Percentiles rank a stretch among this genome's conserved stretches.
phyloP scores from a whole-genome alignment of 1,284 basidiomycete genomes.

The Limonomyces culmigenus region DNA sequence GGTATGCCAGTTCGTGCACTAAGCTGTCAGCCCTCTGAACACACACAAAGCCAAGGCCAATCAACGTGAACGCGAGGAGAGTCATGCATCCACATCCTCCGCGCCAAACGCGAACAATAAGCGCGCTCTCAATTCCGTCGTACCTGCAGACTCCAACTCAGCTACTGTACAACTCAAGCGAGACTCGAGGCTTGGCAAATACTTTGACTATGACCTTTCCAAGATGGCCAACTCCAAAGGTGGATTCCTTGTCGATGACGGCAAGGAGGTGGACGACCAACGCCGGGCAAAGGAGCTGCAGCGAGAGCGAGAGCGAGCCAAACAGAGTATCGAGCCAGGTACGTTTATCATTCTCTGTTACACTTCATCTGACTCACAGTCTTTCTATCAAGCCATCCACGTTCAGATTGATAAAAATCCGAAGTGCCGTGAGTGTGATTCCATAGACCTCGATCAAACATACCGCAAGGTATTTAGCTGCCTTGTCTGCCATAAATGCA shows the following conservation, averaged over 20 bases:
- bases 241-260: conserved; percentile 79
- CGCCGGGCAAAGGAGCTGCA: conserved; percentile 57
- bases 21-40: neutral
- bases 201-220: conserved; percentile 92
- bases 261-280: conserved; percentile 56
- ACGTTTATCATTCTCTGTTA: conserved; percentile 13
- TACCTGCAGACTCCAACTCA: conserved; percentile 36
- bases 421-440: conserved; percentile 68
- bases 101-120: conserved; percentile 42
- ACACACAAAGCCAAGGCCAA: conserved; percentile 31
- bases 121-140: conserved; percentile 25
- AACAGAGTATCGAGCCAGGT: conserved; percentile 60
- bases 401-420: conserved; percentile 59
- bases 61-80: conserved; percentile 37
- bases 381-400: conserved; percentile 31
- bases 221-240: conserved; percentile 94
- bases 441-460: conserved; percentile 73
- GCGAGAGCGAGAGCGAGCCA: conserved; percentile 50
- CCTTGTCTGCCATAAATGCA: conserved; percentile 79
- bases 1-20: conserved; percentile 16
- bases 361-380: too few relatives aligned
- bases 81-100: conserved; percentile 25
- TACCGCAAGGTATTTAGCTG: conserved; percentile 72
- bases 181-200: conserved; percentile 63
- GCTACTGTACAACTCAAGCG: conserved; percentile 46